Base-by-base conservation (phyloP, 768 basidiomycete species). In the Tulasnella sp. region DNA sequence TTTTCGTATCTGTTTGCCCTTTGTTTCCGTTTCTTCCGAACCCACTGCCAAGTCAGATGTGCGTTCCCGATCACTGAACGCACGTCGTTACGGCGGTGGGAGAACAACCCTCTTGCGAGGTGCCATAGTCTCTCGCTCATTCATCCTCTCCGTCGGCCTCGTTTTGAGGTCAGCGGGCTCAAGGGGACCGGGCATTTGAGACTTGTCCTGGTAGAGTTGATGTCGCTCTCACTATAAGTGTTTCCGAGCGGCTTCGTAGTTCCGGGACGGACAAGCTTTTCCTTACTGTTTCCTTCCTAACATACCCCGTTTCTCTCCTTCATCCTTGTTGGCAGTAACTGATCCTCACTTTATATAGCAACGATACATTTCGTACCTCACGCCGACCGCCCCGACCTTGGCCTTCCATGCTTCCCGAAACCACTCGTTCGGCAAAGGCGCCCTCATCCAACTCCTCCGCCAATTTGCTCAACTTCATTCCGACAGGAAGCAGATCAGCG, bases 331-430 rank as follows among this genome's bases (percentile, higher is more conserved):
- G 22, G 19, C 62, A 34, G 37, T 17, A 26, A 40, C 35, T 44
- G 12, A 67, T 12, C 19, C 59, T 41, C 36, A 39, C 11, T 52
- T 52, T 73, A 42, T 67, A 34, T 74, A 96, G 95, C 94, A 95
- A 72, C 90, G 96, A 69, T 96, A 97, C 82, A 92, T 98, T 76
- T 90, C 95, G 82, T 90, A 97, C 78, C 88, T 98, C 26, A 96
- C 94, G 0, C 92, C 95, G 63, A 89, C 89, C 71, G 97, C 94
- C 77, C 96, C 96, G 9, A 98, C 96, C 5, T 90, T 99, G 76
- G 96, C 96, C 2, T 98, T 98, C 85, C 96, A 99, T 79, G 97
- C 96, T 7, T 98, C 96, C 26, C 95, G 95, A 62, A 97, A 97
- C 80, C 95, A 99, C 82, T 97, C 96, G 0, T 99, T 99, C 78